Evolutionary conservation across 2,329 filamentous ascomycete species (phyloP), one percentile per base, ranked within the genome.

Genomic region (Colletotrichum filicis): DNA sequence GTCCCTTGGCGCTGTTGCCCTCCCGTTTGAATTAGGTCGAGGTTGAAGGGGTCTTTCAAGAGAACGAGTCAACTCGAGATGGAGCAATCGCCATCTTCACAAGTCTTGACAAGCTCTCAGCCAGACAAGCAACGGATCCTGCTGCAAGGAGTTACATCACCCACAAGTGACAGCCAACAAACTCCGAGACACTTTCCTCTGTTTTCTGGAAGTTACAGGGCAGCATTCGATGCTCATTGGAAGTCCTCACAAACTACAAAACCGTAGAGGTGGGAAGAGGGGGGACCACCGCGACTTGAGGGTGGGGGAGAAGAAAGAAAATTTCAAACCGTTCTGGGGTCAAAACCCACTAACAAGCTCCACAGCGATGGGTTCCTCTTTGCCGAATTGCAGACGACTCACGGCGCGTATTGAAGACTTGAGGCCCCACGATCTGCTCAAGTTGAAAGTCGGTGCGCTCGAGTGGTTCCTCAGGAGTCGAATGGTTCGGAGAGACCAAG

Each of bases 311-410:
- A 37, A 59, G 46, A 28, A 67, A 30, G 28, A 67, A 71, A 67
- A 22, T 56, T 71, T 61, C 28, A 60, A 67, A 49, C 42, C 42
- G 28, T 62, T 28, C 42, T 62, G 26, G 42, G 68, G 63, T 49
- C 49, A 16, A 52, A 71, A 49, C n/a, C 57, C 68, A 71, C 68
- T 28, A 24, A 6, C 1, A 16, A 59, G 64, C 26, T 42, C 63
- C 68, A 71, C 57, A 24, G n/a, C 35, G 42, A 66, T 61, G 68
- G 49, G 58, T 53, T 55, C 37, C 24, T 58, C 57, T 59, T 62
- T 42, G 61, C 61, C 67, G 55, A 70, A 26, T 66, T 24, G 42
- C 53, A 42, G 37, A n/a, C 59, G 37, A 37, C 66, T 32, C 49
- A n/a, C 59, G 28, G 53, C 66, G 49, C 49, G 35, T 19, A 19